phyloP scores from a whole-genome alignment of 1,284 basidiomycete genomes.

The Trichosporon ovoides region DNA sequence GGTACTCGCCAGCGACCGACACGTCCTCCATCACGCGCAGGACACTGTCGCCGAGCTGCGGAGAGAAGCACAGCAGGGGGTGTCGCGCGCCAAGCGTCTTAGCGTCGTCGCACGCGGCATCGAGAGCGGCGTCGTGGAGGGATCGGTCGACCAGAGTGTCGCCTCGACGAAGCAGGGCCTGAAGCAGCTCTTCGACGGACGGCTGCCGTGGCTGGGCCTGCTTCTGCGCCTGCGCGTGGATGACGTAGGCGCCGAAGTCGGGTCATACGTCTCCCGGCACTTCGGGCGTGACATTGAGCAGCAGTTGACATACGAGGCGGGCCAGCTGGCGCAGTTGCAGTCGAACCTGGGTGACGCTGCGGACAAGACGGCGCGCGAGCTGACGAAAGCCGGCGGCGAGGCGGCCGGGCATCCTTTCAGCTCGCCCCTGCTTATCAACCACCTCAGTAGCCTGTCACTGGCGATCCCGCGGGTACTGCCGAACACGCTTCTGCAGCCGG shows the following conservation, averaged over 20 bases:
- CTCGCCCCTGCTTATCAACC: constrained; percentile 65
- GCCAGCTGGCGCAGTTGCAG: constrained; percentile 60
- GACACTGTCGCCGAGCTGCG: constrained; percentile 22
- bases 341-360: constrained; percentile 52
- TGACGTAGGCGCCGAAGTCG: constrained; percentile 61
- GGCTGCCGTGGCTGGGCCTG: constrained; percentile 63
- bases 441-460: constrained; percentile 55
- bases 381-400: constrained; percentile 24
- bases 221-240: constrained; percentile 59
- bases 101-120: constrained; percentile 35
- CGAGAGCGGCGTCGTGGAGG: constrained; percentile 49
- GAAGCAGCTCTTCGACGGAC: constrained; percentile 53
- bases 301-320: constrained; percentile 67
- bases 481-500: constrained; percentile 55
- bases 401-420: constrained; percentile 53
- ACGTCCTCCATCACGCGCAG: constrained; percentile 19
- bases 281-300: constrained; percentile 66
- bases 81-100: constrained; percentile 28
- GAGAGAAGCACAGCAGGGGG: constrained; percentile 21
- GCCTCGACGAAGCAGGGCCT: constrained; percentile 54
- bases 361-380: constrained; percentile 38
- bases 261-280: constrained; percentile 53
- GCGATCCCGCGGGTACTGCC: constrained; percentile 54
- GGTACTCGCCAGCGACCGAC: constrained; percentile 27
- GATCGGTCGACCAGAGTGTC: constrained; percentile 53